Percentiles rank a stretch among this genome's conserved stretches.
Evolutionary conservation across 106 monocot species (phyloP).

Genomic region (Phalaenopsis equestris): DNA sequence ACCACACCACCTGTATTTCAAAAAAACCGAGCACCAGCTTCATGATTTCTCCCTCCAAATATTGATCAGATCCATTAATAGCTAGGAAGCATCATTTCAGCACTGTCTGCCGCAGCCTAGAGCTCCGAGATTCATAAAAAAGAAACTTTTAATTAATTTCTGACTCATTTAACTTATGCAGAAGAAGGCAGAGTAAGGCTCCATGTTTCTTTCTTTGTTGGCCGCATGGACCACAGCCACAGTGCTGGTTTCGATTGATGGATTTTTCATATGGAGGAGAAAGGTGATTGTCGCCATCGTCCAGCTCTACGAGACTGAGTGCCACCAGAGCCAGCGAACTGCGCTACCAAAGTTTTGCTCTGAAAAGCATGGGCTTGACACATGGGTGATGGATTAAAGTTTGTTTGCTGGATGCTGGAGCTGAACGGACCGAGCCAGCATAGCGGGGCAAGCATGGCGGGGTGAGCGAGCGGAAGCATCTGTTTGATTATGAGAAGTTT

Average conservation of each 20-base stretch:
- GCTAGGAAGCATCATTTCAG: background rate
- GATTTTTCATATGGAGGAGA: slow-evolving; percentile 2
- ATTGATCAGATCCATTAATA: background rate
- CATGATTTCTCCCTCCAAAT: background rate
- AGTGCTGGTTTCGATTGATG: background rate
- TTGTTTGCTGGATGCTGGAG: too few species aligned
- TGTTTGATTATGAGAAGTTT: too few species aligned
- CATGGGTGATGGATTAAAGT: too few species aligned
- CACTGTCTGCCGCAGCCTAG: background rate
- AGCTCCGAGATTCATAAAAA: background rate
- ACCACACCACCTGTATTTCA: background rate
- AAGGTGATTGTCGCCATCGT: background rate
- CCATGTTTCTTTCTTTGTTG: background rate
- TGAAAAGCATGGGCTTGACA: background rate
- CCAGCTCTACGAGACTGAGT: background rate
- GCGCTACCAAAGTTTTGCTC: background rate
- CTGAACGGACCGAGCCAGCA: too few species aligned
- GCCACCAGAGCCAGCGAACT: background rate
- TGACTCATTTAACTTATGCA: background rate
- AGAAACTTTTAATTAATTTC: background rate
- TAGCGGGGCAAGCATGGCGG: too few species aligned
- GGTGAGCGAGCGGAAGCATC: too few species aligned
- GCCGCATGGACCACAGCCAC: background rate
- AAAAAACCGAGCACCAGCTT: background rate
- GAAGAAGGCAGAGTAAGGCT: background rate